Base-by-base conservation (phyloP, 768 basidiomycete genomes). In the Asterophora parasitica region DNA sequence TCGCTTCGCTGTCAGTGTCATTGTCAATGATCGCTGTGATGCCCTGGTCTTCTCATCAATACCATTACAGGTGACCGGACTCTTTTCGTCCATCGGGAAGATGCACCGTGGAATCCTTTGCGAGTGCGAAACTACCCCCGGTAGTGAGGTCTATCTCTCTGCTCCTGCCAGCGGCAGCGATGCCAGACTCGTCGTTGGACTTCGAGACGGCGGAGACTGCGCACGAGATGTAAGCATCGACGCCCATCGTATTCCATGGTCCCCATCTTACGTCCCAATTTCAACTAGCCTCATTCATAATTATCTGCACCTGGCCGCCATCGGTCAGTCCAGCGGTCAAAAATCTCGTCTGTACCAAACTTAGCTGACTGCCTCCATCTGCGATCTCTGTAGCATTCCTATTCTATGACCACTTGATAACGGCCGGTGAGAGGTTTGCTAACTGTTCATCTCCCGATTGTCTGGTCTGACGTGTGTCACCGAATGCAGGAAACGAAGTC, bases 331-430 rank as follows among this genome's bases (percentile, higher is more conserved):
- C 45, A 46, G 17, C 9, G n/a, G 32, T 40, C 32, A 4, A 20
- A 23, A 13, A 23, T 35, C 0, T 37, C 34, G n/a, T 12, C 23
- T 16, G 12, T 28, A 2, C 13, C 8, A 9, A 2, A 2, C 28
- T 16, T 19, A n/a, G 12, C 35, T 37, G 4, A 45, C 7, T 11
- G 44, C 28, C 33, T 27, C 19, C 31, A 10, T 36, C 13, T 11
- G 23, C 5, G 37, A 17, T 38, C 48, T 10, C 32, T 27, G 28
- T 48, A 72, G 71, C 68, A 6, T 64, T 65, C 30, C 54, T 73
- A 17, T 71, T 64, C 46, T 72, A 69, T 40, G 71, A 73, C 53
- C 70, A 75, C 45, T 33, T 64, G 12, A 53, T 73, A 23, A 69
- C 71, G 5, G 60, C 62, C 11, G 61, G 72, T 71, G 53, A 51